Evolutionary conservation across 23 red algal species (phyloP).

Genomic region (Gracilaria gracilis): DNA sequence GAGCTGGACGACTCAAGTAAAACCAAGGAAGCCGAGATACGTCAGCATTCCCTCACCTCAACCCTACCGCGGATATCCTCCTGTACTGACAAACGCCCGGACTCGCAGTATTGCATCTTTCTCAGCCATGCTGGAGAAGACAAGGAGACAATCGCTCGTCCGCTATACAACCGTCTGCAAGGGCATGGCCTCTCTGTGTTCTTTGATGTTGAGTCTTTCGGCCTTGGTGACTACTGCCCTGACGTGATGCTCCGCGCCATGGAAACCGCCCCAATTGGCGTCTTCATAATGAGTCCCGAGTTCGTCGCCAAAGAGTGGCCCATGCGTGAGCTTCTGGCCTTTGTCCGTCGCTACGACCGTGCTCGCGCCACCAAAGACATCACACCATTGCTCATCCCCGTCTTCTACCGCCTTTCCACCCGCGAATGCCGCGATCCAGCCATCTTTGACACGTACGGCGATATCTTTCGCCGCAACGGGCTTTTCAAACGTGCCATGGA

Average conservation of each 20-base stretch:
- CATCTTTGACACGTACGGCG: background rate
- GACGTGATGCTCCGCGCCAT: slow-evolving; percentile 24
- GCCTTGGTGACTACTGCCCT: background rate
- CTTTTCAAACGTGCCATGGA: background rate
- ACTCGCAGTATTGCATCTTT: background rate
- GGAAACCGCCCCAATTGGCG: slow-evolving; percentile 24
- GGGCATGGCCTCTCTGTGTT: background rate
- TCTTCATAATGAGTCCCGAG: slow-evolving; percentile 25
- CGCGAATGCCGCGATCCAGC: slow-evolving; percentile 1
- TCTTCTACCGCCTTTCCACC: slow-evolving; percentile 23
- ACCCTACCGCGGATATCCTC: too few species aligned
- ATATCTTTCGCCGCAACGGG: background rate
- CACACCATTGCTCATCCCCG: slow-evolving; percentile 20
- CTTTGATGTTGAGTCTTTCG: background rate
- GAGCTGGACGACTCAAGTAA: too few species aligned
- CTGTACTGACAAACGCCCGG: too few species aligned
- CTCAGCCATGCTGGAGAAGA: slow-evolving; percentile 44
- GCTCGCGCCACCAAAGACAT: background rate
- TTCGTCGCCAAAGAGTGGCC: slow-evolving; percentile 13
- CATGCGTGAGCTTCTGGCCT: slow-evolving; percentile 20
- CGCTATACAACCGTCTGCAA: background rate
- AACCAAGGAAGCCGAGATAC: too few species aligned
- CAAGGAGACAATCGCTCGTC: slow-evolving; percentile 26
- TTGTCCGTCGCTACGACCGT: slow-evolving; percentile 10
- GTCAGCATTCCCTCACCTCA: too few species aligned